Evolutionary conservation across 192 early-diverging fungal genomes (phyloP).

Genomic region (Backusella liffmaniae): DNA sequence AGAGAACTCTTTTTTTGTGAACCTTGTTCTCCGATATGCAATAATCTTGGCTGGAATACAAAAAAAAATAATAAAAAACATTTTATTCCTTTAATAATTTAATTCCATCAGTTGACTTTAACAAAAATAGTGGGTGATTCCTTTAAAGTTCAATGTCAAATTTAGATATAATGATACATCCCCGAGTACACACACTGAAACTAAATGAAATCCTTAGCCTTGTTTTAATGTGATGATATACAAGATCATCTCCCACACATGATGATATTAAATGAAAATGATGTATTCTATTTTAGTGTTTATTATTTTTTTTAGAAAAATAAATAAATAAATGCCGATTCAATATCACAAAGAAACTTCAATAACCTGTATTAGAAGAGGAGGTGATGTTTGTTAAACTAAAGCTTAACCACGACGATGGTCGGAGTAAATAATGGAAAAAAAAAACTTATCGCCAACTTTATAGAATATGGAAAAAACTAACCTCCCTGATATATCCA

Average conservation of each 20-base stretch:
- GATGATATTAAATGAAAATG: background rate
- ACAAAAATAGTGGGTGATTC: background rate
- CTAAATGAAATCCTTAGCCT: background rate
- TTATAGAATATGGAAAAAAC: slow-evolving; percentile 10
- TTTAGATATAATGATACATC: slow-evolving; percentile 5
- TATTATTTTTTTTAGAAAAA: background rate
- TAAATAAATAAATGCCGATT: background rate
- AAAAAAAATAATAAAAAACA: background rate
- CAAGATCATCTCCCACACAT: background rate
- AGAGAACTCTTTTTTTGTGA: background rate
- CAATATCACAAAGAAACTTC: background rate
- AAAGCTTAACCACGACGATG: background rate
- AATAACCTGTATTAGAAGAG: slow-evolving; percentile 10
- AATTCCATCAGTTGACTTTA: slow-evolving; percentile 7
- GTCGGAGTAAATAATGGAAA: background rate
- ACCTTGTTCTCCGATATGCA: slow-evolving; percentile 1
- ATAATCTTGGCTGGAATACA: background rate
- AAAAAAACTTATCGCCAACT: slow-evolving; percentile 10
- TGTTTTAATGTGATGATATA: background rate
- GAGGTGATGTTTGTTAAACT: slow-evolving; percentile 5
- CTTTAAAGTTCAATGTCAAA: slow-evolving; percentile 8
- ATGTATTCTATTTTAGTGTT: background rate
- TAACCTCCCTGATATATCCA: slow-evolving; percentile 1
- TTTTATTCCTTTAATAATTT: background rate
- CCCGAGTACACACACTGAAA: background rate